phyloP scores from a whole-genome alignment of 192 early-diverging fungal genomes.

The Rhizoclosmatium sp. region DNA sequence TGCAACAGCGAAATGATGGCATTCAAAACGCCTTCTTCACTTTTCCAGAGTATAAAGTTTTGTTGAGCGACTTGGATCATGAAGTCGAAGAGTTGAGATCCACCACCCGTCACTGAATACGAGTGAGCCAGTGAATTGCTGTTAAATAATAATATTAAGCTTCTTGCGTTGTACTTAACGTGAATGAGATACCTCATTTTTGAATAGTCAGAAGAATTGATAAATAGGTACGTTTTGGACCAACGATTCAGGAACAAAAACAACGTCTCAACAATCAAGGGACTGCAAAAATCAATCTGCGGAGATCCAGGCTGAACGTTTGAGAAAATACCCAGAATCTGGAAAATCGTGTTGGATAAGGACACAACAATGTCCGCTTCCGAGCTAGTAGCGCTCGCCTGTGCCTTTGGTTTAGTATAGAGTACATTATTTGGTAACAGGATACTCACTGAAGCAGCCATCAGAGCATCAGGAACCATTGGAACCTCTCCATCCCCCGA shows the following conservation, averaged over 20 bases:
- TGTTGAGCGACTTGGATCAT: conserved; percentile 63
- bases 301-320: conserved; percentile 34
- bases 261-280: conserved; percentile 71
- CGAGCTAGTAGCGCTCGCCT: neutral
- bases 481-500: conserved; percentile 74
- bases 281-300: conserved; percentile 71
- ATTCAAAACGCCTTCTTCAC: conserved; percentile 71
- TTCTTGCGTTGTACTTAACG: neutral
- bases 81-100: conserved; percentile 65
- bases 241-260: conserved; percentile 81
- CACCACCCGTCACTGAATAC: conserved; percentile 68
- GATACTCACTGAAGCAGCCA: conserved; percentile 64
- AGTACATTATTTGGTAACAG: conserved; percentile 48
- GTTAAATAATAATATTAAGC: neutral
- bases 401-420: neutral
- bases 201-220: conserved; percentile 64
- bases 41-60: conserved; percentile 75
- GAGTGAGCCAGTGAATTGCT: conserved; percentile 61
- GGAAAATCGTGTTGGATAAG: conserved; percentile 33
- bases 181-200: conserved; percentile 52
- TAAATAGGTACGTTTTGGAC: conserved; percentile 74
- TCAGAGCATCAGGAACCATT: conserved; percentile 67
- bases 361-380: conserved; percentile 34
- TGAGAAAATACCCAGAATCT: conserved; percentile 32
- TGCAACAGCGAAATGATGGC: conserved; percentile 33